These are phyloP conservation scores for Mortierella alpina DNA, from an alignment of 192 early-diverging fungal species.

Conservation along the genomic window DNA sequence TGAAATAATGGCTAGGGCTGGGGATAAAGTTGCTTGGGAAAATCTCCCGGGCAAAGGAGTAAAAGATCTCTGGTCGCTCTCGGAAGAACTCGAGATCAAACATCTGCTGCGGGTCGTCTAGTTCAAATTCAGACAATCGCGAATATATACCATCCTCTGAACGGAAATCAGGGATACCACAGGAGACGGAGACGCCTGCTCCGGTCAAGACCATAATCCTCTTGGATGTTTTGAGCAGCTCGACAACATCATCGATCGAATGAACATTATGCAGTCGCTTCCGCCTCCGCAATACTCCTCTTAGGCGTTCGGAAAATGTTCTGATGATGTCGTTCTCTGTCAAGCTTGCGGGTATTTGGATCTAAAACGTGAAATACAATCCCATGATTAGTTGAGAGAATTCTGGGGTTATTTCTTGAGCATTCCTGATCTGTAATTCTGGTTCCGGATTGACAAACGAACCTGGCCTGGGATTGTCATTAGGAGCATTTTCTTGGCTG, in stretches of 20 bases:
- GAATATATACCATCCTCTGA: conserved; percentile 95
- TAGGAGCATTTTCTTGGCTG: conserved; percentile 41
- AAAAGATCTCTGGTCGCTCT: conserved; percentile 91
- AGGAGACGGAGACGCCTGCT: conserved; percentile 92
- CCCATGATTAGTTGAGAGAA: too few species aligned
- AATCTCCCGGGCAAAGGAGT: conserved; percentile 93
- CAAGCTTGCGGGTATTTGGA: conserved; percentile 55
- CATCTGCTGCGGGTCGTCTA: conserved; percentile 95
- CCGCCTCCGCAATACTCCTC: conserved; percentile 67
- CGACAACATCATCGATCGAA: conserved; percentile 73
- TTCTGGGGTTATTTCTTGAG: neutral
- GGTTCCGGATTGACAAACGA: neutral
- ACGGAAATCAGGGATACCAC: conserved; percentile 97
- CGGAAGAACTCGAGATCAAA: conserved; percentile 95
- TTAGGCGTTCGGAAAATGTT: conserved; percentile 67
- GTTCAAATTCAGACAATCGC: conserved; percentile 84
- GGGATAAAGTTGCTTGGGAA: conserved; percentile 91
- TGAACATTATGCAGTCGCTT: conserved; percentile 65
- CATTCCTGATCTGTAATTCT: neutral
- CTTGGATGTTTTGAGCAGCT: conserved; percentile 64
- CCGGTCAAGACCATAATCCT: conserved; percentile 94
- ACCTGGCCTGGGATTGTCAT: conserved; percentile 20
- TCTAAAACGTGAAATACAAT: conserved; percentile 15
- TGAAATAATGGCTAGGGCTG: conserved; percentile 87
- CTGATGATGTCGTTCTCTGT: conserved; percentile 71